phyloP scores from a whole-genome alignment of 2,329 filamentous ascomycete genomes.

The Pseudogymnoascus sp. region DNA sequence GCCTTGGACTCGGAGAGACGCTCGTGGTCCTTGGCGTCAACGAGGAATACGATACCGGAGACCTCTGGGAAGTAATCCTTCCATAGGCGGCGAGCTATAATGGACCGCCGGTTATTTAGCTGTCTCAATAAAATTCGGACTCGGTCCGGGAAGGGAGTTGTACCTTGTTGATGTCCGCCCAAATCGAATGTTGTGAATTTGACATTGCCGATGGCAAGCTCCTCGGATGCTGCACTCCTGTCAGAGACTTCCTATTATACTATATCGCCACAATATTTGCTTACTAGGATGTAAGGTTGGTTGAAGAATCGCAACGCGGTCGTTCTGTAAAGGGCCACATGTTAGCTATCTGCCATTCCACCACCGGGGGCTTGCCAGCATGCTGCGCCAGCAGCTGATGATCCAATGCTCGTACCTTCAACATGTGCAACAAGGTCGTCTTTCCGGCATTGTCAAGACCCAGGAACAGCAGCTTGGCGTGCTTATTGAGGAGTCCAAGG shows the following conservation, averaged over 20 bases:
- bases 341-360: conserved; percentile 19
- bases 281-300: conserved; percentile 86
- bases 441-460: conserved; percentile 93
- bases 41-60: conserved; percentile 92
- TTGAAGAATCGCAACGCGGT: conserved; percentile 84
- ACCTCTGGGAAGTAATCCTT: conserved; percentile 97
- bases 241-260: conserved; percentile 21
- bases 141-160: conserved; percentile 20
- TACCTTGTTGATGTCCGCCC: conserved; percentile 88
- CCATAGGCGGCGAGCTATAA: conserved; percentile 79
- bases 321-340: conserved; percentile 54
- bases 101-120: not conserved
- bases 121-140: not conserved
- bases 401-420: conserved; percentile 62
- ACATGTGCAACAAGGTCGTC: conserved; percentile 88
- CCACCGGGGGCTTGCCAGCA: not conserved
- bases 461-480: conserved; percentile 89
- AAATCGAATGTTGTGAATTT: conserved; percentile 93
- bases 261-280: conserved; percentile 13
- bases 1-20: conserved; percentile 91
- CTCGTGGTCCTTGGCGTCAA: conserved; percentile 96
- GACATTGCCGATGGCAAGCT: conserved; percentile 86
- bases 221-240: conserved; percentile 64
- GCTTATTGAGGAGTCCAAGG: conserved; percentile 87
- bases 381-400: conserved; percentile 1